Base-by-base conservation (phyloP, 2,329 filamentous ascomycete genomes). In the Parasarocladium wereldwijsianum region DNA sequence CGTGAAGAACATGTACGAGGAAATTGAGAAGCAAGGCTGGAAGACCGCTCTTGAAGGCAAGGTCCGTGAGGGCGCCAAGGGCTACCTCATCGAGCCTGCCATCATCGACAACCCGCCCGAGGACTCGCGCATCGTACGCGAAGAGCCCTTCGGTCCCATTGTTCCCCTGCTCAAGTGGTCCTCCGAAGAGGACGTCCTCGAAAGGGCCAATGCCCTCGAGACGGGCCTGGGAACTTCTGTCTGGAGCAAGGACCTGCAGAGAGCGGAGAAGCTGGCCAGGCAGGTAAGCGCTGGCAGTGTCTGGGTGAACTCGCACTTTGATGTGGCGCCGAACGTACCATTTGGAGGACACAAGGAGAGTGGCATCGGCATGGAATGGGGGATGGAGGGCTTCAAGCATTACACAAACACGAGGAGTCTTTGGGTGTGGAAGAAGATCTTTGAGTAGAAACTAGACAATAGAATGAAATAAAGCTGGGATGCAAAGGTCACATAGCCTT, bases 141-240 rank as follows among this genome's bases (percentile, higher is more conserved):
- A 68, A 38, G 67, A 72, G 42, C 63, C 59, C 0, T 54, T 54
- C 23, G 65, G 27, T 60, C 76, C 76, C 0, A 70, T 81, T 18
- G 58, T 79, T 2, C 74, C 75, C 0, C 51, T 78, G 6, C 43
- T 77, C 32, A 63, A 60, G 13, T 81, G 72, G 71, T 54, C 54
- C 0, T 58, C 65, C 17, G 73, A 80, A 36, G 62, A 62, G 5
- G 70, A 76, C 12, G 67, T 74, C 0, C 50, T 78, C 17, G 43
- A 45, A 2, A 58, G 68, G 4, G 70, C 65, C 2, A 76, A 75
- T 35, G 52, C 58, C 13, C 52, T 54, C 2, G 54, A 63, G 14
- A 60, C 57, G 17, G 70, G 66, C 0, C 57, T 76, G 1, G 68
- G 66, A 0, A 62, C 66, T 2, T 70, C 68, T 0, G 60, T 77